A percentile compares a stretch with the other conserved stretches of the same genome.
Conservation (phyloP, 176 grass and related monocot genomes). For the Bothriochloa decipiens region DNA sequence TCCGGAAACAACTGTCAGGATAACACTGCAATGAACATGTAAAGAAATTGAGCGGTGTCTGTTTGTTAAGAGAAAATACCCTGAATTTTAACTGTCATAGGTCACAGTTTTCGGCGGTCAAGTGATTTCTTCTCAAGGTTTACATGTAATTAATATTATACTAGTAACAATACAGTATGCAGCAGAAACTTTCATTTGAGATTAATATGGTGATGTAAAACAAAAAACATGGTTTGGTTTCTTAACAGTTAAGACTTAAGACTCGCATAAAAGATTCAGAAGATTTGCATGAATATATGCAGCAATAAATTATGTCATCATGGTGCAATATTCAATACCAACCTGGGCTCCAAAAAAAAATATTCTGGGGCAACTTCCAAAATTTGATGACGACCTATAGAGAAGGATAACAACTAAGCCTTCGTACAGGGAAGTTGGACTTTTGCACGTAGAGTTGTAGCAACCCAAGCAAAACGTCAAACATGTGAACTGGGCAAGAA, state of each 20-base stretch:
- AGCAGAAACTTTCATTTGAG: background rate
- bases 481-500: constrained; percentile 37
- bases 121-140: background rate
- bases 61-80: background rate
- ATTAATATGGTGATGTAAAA: background rate
- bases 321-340: constrained; percentile 45
- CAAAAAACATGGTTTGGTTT: constrained; percentile 24
- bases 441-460: constrained; percentile 40
- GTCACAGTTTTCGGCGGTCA: background rate
- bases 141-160: too few relatives aligned
- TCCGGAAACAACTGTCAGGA: constrained; percentile 9
- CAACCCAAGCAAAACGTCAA: constrained; percentile 46
- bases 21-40: background rate
- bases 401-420: constrained; percentile 23
- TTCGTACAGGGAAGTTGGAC: constrained; percentile 54
- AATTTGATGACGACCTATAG: constrained; percentile 32
- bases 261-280: background rate
- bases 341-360: constrained; percentile 12
- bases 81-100: background rate
- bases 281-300: constrained; percentile 39
- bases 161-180: background rate
- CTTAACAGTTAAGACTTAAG: background rate
- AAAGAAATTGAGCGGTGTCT: background rate
- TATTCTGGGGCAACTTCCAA: constrained; percentile 38
- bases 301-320: constrained; percentile 19